These are phyloP conservation scores for Leishmania lainsoni DNA, from an alignment of 208 protist species.

Conservation along the genomic window DNA sequence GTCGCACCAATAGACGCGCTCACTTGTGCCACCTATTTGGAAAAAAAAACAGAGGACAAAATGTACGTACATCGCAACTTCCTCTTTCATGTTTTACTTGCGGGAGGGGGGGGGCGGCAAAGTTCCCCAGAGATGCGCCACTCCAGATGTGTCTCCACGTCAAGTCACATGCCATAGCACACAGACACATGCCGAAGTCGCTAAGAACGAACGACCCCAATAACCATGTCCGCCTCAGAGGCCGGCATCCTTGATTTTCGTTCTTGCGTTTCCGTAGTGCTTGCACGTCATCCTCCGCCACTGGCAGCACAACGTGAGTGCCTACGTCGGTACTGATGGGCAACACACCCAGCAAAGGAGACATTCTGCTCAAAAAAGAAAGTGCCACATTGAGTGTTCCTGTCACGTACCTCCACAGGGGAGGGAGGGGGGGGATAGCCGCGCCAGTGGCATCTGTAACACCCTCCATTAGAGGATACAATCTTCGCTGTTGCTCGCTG, in stretches of 20 bases:
- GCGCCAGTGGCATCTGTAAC: neutral
- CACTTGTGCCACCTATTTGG: neutral
- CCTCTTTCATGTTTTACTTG: neutral
- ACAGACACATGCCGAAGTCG: neutral
- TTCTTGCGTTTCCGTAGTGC: neutral
- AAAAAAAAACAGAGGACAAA: neutral
- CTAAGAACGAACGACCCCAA: too few relatives aligned
- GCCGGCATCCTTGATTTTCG: neutral
- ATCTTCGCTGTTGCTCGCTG: neutral
- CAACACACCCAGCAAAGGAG: too few relatives aligned
- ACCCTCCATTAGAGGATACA: neutral
- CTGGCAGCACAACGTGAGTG: neutral
- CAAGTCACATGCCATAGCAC: neutral
- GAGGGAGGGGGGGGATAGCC: neutral
- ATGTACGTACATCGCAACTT: neutral
- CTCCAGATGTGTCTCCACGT: neutral
- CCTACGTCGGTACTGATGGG: neutral
- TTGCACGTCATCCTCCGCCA: neutral
- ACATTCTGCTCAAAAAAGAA: neutral
- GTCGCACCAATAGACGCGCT: neutral
- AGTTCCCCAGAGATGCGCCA: neutral
- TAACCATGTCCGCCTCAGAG: neutral
- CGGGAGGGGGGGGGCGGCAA: too few relatives aligned
- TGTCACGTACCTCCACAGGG: neutral
- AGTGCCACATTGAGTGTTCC: neutral